phyloP scores from a whole-genome alignment of 257 asterid species.

The Nicotiana paniculata region DNA sequence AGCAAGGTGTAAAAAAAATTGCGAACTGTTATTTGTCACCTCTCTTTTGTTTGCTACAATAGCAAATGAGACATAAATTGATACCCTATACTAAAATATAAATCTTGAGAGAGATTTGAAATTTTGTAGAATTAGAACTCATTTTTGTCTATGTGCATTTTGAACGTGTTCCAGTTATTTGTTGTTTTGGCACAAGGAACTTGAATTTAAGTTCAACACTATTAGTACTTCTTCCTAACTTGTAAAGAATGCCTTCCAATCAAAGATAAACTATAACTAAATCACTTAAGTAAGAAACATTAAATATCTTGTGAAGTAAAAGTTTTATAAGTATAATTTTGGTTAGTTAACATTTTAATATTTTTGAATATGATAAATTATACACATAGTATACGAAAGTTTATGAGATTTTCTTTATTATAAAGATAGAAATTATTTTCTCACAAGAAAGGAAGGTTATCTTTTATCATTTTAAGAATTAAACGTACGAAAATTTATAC shows the following conservation, averaged over 20 bases:
- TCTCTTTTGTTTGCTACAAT: neutral
- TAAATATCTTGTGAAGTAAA: too few relatives aligned
- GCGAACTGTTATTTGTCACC: neutral
- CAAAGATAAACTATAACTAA: too few relatives aligned
- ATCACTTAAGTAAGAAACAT: too few relatives aligned
- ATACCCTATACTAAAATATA: constrained; percentile 21
- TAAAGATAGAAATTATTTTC: too few relatives aligned
- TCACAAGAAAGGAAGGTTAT: too few relatives aligned
- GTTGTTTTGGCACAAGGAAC: constrained; percentile 2
- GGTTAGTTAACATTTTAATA: too few relatives aligned
- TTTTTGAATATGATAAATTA: too few relatives aligned
- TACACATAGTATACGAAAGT: too few relatives aligned
- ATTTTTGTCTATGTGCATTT: neutral
- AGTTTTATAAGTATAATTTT: too few relatives aligned
- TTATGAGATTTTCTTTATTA: too few relatives aligned
- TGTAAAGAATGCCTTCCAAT: neutral
- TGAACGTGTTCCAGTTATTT: neutral
- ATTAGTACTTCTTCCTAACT: neutral
- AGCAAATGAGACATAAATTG: neutral
- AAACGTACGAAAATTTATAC: too few relatives aligned
- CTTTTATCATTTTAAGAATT: too few relatives aligned
- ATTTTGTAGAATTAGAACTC: constrained; percentile 60
- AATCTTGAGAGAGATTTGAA: constrained; percentile 36
- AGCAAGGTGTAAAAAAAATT: neutral
- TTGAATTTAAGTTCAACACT: neutral